Conservation (phyloP, 805 yeast genomes). For the Cyberlindnera euphorbiiphila region DNA sequence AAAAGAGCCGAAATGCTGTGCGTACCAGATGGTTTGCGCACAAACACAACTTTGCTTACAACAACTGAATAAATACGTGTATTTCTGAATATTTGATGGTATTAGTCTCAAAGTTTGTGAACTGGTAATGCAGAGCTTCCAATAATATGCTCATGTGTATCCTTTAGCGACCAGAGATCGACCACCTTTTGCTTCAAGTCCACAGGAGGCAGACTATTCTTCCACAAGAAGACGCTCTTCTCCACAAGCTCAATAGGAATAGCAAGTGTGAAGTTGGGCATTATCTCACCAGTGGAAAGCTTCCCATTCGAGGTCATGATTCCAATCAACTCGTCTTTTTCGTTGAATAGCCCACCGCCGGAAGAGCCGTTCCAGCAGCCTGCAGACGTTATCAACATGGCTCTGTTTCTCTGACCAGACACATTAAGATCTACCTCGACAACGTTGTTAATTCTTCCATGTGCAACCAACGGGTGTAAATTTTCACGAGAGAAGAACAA, state of each 20-base stretch:
- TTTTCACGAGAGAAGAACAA: conserved; percentile 17
- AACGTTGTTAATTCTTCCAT: conserved; percentile 22
- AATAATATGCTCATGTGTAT: conserved; percentile 17
- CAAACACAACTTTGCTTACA: too few species aligned
- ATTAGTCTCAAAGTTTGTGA: conserved; percentile 6
- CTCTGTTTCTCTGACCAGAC: conserved; percentile 2
- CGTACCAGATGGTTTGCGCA: not conserved
- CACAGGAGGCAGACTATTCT: conserved; percentile 10
- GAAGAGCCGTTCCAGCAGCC: conserved; percentile 31
- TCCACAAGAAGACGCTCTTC: conserved; percentile 20
- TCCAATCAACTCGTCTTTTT: conserved; percentile 24
- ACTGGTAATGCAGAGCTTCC: conserved; percentile 2
- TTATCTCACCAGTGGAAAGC: conserved; percentile 25
- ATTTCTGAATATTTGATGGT: too few species aligned
- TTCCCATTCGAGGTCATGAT: conserved; percentile 31
- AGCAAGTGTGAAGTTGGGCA: conserved; percentile 28
- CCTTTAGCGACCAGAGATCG: conserved; percentile 26
- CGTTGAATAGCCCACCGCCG: conserved; percentile 29
- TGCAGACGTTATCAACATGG: conserved; percentile 26
- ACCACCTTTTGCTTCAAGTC: conserved; percentile 13
- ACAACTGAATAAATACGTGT: too few species aligned
- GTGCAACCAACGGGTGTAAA: conserved; percentile 21
- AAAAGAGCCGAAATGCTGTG: not conserved
- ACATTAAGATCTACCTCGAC: conserved; percentile 16
- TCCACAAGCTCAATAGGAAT: conserved; percentile 26